Conservation (phyloP, 148 eudicot species). For the Rhododendron griersonianum region DNA sequence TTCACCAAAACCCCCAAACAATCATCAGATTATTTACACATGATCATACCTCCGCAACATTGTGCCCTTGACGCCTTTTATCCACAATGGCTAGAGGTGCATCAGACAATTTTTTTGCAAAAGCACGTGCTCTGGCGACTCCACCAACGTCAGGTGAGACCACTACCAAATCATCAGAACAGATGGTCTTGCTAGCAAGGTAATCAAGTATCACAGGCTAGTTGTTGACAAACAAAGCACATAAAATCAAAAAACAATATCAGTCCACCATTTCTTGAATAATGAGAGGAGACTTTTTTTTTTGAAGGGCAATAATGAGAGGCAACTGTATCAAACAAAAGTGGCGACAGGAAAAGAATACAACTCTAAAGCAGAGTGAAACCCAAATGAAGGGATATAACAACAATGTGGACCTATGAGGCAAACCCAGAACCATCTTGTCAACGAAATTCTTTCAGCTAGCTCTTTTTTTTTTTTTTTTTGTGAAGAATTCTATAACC, state of each 20-base stretch:
- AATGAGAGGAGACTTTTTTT: neutral
- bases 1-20: neutral
- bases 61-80: conserved; percentile 92
- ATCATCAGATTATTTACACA: neutral
- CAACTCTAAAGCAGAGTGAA: neutral
- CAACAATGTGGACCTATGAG: neutral
- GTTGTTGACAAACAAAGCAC: conserved; percentile 7
- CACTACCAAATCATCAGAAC: conserved; percentile 76
- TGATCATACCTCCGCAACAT: conserved; percentile 76
- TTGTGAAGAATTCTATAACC: neutral
- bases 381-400: neutral
- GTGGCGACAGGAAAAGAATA: neutral
- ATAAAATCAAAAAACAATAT: neutral
- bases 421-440: neutral
- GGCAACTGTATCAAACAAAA: neutral
- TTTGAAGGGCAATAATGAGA: too few species aligned
- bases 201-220: conserved; percentile 96
- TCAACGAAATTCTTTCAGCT: neutral
- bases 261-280: neutral
- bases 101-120: conserved; percentile 93
- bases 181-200: conserved; percentile 84
- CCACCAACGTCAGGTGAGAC: conserved; percentile 99
- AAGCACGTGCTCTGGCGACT: conserved; percentile 95
- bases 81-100: conserved; percentile 98
- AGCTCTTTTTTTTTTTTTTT: neutral